Evolutionary conservation across 352 stramenopile species (phyloP).

Genomic region (Phytophthora idaei): DNA sequence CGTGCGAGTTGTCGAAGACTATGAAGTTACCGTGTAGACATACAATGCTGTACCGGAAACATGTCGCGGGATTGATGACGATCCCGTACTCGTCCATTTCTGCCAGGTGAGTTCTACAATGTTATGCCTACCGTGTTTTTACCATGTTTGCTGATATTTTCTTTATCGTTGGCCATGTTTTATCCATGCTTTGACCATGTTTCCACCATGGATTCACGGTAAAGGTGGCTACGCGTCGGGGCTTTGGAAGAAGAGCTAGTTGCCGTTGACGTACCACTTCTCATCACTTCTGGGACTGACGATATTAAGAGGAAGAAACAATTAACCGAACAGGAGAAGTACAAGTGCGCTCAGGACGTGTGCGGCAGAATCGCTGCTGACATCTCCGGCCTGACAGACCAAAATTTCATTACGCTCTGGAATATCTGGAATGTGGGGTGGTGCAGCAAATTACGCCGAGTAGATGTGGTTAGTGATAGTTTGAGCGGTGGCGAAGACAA

Average conservation of each 20-base stretch:
- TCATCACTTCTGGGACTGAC: not conserved
- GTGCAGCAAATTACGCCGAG: not conserved
- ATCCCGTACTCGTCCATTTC: not conserved
- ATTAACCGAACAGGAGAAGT: no score
- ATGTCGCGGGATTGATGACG: not conserved
- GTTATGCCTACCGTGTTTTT: not conserved
- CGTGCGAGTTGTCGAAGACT: not conserved
- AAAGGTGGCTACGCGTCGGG: not conserved
- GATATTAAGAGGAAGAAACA: no score
- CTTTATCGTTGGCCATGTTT: no score
- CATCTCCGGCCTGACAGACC: not conserved
- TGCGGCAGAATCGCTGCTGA: not conserved
- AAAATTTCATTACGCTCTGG: not conserved
- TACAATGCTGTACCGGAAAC: not conserved
- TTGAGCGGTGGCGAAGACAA: not conserved
- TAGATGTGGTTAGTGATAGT: not conserved
- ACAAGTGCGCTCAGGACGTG: not conserved
- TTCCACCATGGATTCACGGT: not conserved
- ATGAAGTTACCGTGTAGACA: not conserved
- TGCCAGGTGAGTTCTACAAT: not conserved
- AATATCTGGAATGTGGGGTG: not conserved
- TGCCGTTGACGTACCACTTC: not conserved
- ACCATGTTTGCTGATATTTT: no score
- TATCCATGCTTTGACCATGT: not conserved
- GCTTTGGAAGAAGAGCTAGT: not conserved